Evolutionary conservation across 331 rosid genomes (phyloP).

Genomic region (Cucumis variabilis): DNA sequence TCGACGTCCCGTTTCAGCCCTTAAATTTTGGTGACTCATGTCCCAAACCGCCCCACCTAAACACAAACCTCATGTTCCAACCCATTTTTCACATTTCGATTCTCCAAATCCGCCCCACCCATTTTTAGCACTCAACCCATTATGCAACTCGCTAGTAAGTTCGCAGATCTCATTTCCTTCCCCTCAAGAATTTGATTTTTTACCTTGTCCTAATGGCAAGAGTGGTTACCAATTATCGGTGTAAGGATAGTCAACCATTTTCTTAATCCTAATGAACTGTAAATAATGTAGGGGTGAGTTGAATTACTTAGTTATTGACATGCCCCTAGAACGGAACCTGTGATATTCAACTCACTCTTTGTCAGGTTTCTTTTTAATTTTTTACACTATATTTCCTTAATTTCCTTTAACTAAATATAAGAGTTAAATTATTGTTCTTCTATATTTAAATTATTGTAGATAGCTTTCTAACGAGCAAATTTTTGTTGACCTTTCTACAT

Average conservation of each 20-base stretch:
- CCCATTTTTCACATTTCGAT: too few species aligned
- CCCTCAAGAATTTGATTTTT: neutral
- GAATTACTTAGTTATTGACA: slow-evolving; percentile 93
- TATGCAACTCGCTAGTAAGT: too few species aligned
- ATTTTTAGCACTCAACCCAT: too few species aligned
- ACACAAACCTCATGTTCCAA: too few species aligned
- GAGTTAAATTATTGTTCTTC: slow-evolving; percentile 5
- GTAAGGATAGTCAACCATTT: neutral
- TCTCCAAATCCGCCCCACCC: too few species aligned
- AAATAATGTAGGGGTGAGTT: slow-evolving; percentile 83
- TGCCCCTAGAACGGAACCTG: slow-evolving; percentile 99
- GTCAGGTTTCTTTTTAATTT: slow-evolving; percentile 71
- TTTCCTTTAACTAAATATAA: neutral
- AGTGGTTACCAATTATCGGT: neutral
- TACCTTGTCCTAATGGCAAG: neutral
- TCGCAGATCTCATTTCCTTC: too few species aligned
- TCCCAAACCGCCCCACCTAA: too few species aligned
- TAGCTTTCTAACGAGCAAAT: neutral
- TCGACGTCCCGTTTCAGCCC: too few species aligned
- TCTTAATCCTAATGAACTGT: slow-evolving; percentile 15
- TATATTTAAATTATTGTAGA: neutral
- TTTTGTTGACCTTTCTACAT: neutral
- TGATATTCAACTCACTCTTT: slow-evolving; percentile 96
- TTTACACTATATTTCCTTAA: neutral
- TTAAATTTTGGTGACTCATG: too few species aligned